Conservation (phyloP, 73 alveolate genomes). For the Symbiodinium pilosum region DNA sequence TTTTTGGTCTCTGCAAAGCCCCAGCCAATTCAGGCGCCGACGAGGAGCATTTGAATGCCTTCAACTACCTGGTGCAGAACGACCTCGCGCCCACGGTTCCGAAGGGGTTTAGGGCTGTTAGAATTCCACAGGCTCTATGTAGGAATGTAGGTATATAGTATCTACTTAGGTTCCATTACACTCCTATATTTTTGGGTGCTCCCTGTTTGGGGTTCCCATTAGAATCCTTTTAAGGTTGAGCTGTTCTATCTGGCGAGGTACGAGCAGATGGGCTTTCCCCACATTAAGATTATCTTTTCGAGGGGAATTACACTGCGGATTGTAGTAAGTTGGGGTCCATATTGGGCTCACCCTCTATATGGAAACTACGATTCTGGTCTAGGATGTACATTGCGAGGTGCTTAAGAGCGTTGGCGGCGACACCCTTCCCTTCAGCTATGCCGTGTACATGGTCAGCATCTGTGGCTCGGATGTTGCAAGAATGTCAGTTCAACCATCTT, state of each 20-base stretch:
- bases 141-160: neutral
- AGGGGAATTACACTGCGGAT: too few relatives aligned
- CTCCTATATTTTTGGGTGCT: too few relatives aligned
- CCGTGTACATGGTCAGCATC: conserved; percentile 54
- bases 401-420: conserved; percentile 16
- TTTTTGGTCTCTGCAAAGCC: neutral
- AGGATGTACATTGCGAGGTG: neutral
- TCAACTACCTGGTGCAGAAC: neutral
- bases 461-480: neutral
- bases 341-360: too few relatives aligned
- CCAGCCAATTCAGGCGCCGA: neutral
- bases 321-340: too few relatives aligned
- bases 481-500: too few relatives aligned
- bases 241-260: too few relatives aligned
- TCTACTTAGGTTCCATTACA: neutral
- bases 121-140: too few relatives aligned
- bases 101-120: neutral
- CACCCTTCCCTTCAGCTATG: conserved; percentile 42
- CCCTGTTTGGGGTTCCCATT: too few relatives aligned
- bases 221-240: too few relatives aligned
- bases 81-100: neutral
- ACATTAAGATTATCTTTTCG: too few relatives aligned
- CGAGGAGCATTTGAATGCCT: conserved; percentile 6
- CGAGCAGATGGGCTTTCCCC: too few relatives aligned
- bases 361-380: too few relatives aligned